Conservation (phyloP, 139 green algal genomes). For the Auxenochlorella protothecoides region DNA sequence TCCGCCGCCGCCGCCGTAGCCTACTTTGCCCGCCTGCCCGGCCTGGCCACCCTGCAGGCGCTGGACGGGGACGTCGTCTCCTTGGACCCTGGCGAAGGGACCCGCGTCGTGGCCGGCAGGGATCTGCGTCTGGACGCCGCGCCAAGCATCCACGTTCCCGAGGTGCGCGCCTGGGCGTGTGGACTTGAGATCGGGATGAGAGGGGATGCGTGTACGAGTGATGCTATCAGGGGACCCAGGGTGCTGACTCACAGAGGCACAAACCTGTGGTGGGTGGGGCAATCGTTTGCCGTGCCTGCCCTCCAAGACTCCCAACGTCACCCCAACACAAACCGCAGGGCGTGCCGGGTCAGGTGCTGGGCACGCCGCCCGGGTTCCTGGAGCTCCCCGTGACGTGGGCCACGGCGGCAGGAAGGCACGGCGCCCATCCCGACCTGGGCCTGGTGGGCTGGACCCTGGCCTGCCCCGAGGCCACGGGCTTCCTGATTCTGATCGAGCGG, state of each 20-base stretch:
- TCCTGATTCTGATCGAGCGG: neutral
- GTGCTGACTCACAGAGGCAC: conserved; percentile 1
- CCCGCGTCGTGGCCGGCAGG: neutral
- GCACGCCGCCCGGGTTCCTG: too few species aligned
- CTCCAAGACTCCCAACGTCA: conserved; percentile 6
- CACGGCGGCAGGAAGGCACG: too few species aligned
- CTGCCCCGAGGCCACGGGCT: neutral
- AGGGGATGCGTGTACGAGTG: neutral
- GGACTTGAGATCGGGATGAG: neutral
- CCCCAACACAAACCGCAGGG: conserved; percentile 18
- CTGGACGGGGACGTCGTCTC: conserved; percentile 1
- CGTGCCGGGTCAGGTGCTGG: conserved; percentile 18
- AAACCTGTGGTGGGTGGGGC: conserved; percentile 5
- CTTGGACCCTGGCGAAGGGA: too few species aligned
- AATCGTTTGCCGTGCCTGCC: neutral
- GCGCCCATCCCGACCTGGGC: conserved; percentile 1
- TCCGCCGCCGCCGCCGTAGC: conserved; percentile 14
- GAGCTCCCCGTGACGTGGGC: too few species aligned
- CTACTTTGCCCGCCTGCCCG: conserved; percentile 30
- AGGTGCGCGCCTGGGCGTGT: neutral
- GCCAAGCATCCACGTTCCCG: too few species aligned
- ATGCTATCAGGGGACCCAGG: neutral
- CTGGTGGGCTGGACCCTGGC: neutral
- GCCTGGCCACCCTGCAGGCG: conserved; percentile 30
- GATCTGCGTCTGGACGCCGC: neutral